phyloP scores from a whole-genome alignment of 768 basidiomycete genomes.

The Dendrothele bispora region DNA sequence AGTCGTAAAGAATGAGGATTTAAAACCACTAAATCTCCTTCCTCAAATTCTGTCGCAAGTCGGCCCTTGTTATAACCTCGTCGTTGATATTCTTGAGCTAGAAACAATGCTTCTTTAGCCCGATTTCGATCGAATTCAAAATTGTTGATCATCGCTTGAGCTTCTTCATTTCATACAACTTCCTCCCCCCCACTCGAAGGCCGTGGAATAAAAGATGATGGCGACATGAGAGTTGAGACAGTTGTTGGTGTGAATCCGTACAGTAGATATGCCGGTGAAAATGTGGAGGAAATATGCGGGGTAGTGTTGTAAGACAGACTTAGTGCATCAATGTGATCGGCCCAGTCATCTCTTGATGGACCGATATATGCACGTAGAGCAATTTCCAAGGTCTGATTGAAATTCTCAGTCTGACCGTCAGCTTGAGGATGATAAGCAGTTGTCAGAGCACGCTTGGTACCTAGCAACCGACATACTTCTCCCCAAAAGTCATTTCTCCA shows the following conservation, averaged over 20 bases:
- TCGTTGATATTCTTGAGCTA: constrained; percentile 22
- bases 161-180: too few species aligned
- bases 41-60: constrained; percentile 11
- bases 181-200: constrained; percentile 8
- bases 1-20: constrained; percentile 26
- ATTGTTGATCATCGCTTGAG: too few species aligned
- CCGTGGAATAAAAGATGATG: background rate
- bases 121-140: constrained; percentile 5
- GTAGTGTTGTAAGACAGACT: constrained; percentile 31
- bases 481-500: constrained; percentile 27
- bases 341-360: constrained; percentile 22
- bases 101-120: constrained; percentile 14
- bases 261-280: constrained; percentile 26
- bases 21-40: constrained; percentile 20
- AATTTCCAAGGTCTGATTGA: constrained; percentile 27
- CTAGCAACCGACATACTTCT: constrained; percentile 15
- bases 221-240: constrained; percentile 3
- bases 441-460: constrained; percentile 19
- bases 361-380: constrained; percentile 27
- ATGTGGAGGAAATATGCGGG: constrained; percentile 20
- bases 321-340: constrained; percentile 20
- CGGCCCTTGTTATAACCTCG: constrained; percentile 18
- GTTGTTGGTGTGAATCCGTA: constrained; percentile 25
- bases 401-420: constrained; percentile 33
- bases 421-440: constrained; percentile 38